Conservation (phyloP, 306 rosid genomes). For the Vigna hirtella region DNA sequence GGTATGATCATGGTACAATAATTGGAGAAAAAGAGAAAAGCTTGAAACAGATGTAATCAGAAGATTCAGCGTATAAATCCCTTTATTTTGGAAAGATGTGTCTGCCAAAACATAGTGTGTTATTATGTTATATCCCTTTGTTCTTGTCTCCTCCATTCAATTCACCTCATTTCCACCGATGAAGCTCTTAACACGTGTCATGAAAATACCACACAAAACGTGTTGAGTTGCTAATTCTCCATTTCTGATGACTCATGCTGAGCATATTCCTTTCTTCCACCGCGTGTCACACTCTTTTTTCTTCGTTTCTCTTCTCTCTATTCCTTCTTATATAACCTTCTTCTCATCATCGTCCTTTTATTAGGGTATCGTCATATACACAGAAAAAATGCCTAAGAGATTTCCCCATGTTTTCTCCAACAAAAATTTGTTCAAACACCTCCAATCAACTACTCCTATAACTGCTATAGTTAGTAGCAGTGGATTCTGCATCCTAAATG, state of each 20-base stretch:
- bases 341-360: background rate
- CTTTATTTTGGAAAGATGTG: conserved; percentile 25
- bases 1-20: background rate
- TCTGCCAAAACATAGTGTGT: background rate
- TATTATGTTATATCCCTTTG: background rate
- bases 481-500: conserved; percentile 38
- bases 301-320: background rate
- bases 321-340: background rate
- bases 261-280: background rate
- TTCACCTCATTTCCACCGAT: background rate
- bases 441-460: conserved; percentile 36
- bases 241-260: conserved; percentile 36
- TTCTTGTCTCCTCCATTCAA: background rate
- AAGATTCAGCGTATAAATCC: conserved; percentile 27
- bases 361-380: background rate
- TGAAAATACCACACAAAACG: background rate
- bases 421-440: conserved; percentile 36
- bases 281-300: conserved; percentile 40
- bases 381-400: conserved; percentile 52
- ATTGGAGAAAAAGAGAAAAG: background rate
- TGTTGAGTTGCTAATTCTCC: conserved; percentile 28
- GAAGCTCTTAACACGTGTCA: conserved; percentile 35
- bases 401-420: conserved; percentile 19
- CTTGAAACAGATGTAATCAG: background rate
- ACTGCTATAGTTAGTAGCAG: background rate